A percentile compares a stretch with the other conserved stretches of the same genome.
Conservation (phyloP, 176 grass and related monocot species). For the Oryza nivara region DNA sequence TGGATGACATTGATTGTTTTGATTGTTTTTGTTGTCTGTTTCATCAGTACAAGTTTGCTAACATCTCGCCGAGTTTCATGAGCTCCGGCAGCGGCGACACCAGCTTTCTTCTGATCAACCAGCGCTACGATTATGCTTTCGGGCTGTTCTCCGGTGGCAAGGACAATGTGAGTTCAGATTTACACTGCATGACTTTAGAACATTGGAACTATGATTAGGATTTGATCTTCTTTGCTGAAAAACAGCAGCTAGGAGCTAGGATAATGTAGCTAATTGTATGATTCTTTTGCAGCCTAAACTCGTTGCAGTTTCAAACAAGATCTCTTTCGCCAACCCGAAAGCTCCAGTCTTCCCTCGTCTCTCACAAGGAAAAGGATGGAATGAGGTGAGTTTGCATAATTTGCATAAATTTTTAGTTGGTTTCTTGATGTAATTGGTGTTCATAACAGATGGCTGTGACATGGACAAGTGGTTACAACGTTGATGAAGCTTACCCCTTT, state of each 20-base stretch:
- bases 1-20: neutral
- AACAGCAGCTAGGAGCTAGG: neutral
- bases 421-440: neutral
- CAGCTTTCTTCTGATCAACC: slow-evolving; percentile 74
- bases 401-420: neutral
- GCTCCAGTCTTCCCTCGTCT: slow-evolving; percentile 78
- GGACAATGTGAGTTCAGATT: slow-evolving; percentile 31
- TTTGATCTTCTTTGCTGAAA: neutral
- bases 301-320: slow-evolving; percentile 66
- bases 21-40: neutral
- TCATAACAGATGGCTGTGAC: slow-evolving; percentile 68
- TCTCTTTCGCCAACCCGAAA: slow-evolving; percentile 73
- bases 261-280: neutral
- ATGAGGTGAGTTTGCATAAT: slow-evolving; percentile 46
- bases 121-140: slow-evolving; percentile 75
- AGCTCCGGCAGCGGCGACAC: slow-evolving; percentile 51
- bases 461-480: slow-evolving; percentile 80
- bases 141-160: slow-evolving; percentile 76
- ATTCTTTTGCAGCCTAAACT: slow-evolving; percentile 60
- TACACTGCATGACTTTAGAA: neutral
- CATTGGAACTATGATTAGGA: neutral
- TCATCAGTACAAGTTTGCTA: slow-evolving; percentile 81
- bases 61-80: slow-evolving; percentile 51
- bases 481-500: slow-evolving; percentile 72
- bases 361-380: slow-evolving; percentile 75